A percentile compares a stretch with the other conserved stretches of the same genome.
phyloP scores from a whole-genome alignment of 345 rosid species.

The Carallia brachiata region DNA sequence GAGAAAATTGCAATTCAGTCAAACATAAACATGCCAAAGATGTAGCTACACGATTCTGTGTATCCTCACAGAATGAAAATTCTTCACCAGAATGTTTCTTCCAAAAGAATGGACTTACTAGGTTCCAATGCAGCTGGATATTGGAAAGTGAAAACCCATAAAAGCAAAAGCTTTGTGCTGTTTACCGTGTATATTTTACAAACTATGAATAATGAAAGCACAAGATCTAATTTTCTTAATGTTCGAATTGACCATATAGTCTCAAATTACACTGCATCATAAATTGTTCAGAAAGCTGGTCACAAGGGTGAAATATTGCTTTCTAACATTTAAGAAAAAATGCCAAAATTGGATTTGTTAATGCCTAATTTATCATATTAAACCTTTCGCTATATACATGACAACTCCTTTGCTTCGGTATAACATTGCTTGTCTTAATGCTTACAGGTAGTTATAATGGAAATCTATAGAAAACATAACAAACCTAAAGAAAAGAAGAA shows the following conservation, averaged over 20 bases:
- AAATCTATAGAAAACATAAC: not conserved
- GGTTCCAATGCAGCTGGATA: constrained; percentile 3
- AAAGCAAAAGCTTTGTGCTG: constrained; percentile 21
- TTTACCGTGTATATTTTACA: constrained; percentile 1
- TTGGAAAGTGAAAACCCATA: constrained; percentile 1
- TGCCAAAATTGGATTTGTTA: no score
- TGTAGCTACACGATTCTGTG: constrained; percentile 24
- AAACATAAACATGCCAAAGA: constrained; percentile 26
- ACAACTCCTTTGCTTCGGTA: not conserved
- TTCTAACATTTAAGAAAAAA: not conserved
- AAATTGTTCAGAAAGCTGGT: no score
- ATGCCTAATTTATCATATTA: no score
- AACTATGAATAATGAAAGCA: constrained; percentile 9
- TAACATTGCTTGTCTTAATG: not conserved
- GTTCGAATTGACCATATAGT: no score
- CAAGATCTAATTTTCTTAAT: no score
- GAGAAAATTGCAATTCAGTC: constrained; percentile 21
- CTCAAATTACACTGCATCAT: no score
- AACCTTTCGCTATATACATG: no score
- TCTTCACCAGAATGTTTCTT: constrained; percentile 61
- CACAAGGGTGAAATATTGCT: not conserved
- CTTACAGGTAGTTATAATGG: not conserved
- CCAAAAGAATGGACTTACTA: constrained; percentile 84
- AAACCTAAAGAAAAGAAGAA: not conserved
- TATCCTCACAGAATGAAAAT: constrained; percentile 26